Conservation (phyloP, 1,139 yeast species). For the Magnusiomyces tetraspermus region DNA sequence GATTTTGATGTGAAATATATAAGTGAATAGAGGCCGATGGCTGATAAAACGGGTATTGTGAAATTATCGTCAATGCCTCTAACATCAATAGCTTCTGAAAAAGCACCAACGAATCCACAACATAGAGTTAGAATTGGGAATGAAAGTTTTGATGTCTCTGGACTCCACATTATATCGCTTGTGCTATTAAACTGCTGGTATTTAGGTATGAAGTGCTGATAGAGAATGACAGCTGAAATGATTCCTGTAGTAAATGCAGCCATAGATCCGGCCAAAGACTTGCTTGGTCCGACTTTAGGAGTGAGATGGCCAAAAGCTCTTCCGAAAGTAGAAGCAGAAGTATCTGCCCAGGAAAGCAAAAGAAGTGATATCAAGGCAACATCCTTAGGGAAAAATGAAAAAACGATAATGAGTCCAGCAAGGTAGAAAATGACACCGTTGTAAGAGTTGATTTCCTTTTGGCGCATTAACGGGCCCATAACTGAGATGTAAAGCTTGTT, state of each 20-base stretch:
- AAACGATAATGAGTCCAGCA: constrained; percentile 66
- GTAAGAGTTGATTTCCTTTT: constrained; percentile 53
- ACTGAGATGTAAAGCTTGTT: constrained; percentile 55
- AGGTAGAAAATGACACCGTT: constrained; percentile 86
- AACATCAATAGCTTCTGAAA: constrained; percentile 74
- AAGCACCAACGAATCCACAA: constrained; percentile 73
- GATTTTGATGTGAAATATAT: background rate
- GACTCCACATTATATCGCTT: constrained; percentile 54
- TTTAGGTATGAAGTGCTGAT: constrained; percentile 60
- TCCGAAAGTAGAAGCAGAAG: constrained; percentile 93
- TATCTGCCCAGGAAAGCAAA: constrained; percentile 91
- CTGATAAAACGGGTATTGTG: constrained; percentile 82
- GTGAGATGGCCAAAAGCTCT: constrained; percentile 75
- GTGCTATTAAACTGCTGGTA: constrained; percentile 41
- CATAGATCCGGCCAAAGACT: constrained; percentile 78
- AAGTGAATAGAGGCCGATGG: constrained; percentile 30
- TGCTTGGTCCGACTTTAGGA: constrained; percentile 56
- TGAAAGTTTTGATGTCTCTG: constrained; percentile 48
- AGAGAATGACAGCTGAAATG: constrained; percentile 52
- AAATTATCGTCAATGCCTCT: constrained; percentile 81
- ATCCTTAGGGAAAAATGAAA: constrained; percentile 66
- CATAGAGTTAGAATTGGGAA: constrained; percentile 46
- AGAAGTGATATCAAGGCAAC: constrained; percentile 66
- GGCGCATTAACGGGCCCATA: constrained; percentile 78
- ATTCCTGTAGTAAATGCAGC: constrained; percentile 81